Base-by-base conservation (phyloP, 768 basidiomycete species). In the Pluteus cervinus region DNA sequence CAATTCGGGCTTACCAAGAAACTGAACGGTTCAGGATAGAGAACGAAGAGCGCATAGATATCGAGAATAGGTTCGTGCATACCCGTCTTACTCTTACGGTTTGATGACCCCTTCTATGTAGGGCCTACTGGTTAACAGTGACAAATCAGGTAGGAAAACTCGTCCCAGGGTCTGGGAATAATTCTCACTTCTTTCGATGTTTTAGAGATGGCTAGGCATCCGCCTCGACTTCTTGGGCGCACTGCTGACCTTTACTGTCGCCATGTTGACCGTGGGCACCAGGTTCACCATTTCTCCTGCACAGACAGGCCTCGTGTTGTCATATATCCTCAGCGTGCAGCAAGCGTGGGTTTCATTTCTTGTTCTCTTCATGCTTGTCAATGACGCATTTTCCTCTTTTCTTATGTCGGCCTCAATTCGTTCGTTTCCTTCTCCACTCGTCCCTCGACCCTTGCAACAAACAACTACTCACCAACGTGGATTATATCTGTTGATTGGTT, bases 1-100 rank as follows among this genome's bases (percentile, higher is more conserved):
- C 89, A 6, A 91, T 94, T 35, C 78, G 90, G 20, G 89, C 90
- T 0, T 96, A 94, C 43, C 81, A 82, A 8, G 92, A 88, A 54
- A 56, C 71, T 3, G 67, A 78, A 3, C 73, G 91, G 10, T 98
- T 96, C 68, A 61, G 71, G 30, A 56, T 58, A 5, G 85, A 89
- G 40, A 98, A 93, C 49, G 66, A 79, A 44, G 65, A 70, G n/a
- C 68, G 77, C 12, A 70, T 92, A 22, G 83, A 96, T 46, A 61
- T 85, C 17, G 92, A 98, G 59, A 92, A 94, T 52, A 70, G 85
- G 76, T 75, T 42, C 18, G 60, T 23, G 26, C n/a, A 25, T 16
- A 5, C 10, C 22, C 16, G 21, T 4, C 7, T 25, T 29, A 5
- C n/a, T 7, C 4, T 10, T 29, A 24, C 26, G 28, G 21, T 21